These are phyloP conservation scores for Citrus unshiu DNA, from an alignment of 345 rosid genomes.

Conservation along the genomic window DNA sequence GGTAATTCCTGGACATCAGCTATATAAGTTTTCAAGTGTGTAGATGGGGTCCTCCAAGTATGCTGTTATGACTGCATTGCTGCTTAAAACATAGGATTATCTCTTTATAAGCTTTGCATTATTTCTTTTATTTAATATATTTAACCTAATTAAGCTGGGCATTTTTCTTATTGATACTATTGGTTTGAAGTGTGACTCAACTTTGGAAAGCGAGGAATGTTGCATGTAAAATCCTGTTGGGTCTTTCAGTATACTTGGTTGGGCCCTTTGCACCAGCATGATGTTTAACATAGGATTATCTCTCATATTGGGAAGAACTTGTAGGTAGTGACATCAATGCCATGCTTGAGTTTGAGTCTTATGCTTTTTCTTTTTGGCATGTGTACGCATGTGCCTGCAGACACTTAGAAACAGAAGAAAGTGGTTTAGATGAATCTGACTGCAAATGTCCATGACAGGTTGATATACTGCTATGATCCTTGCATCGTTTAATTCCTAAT, in stretches of 20 bases:
- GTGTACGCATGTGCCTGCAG: too few species aligned
- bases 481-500: not conserved
- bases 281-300: not conserved
- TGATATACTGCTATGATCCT: not conserved
- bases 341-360: not conserved
- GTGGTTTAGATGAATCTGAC: not conserved
- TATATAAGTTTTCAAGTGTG: slow-evolving; percentile 1
- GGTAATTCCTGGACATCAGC: slow-evolving; percentile 33
- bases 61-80: not conserved
- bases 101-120: not conserved
- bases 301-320: not conserved
- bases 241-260: not conserved
- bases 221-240: not conserved
- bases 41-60: slow-evolving; percentile 1
- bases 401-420: not conserved
- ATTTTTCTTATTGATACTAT: not conserved
- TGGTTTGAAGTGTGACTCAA: not conserved
- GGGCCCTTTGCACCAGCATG: not conserved
- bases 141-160: not conserved
- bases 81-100: not conserved
- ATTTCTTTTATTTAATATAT: not conserved
- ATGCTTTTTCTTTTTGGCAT: too few species aligned
- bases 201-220: not conserved
- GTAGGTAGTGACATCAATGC: not conserved
- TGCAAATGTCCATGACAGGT: not conserved